Evolutionary conservation across 768 basidiomycete species (phyloP).

Genomic region (Mycena capillaripes): DNA sequence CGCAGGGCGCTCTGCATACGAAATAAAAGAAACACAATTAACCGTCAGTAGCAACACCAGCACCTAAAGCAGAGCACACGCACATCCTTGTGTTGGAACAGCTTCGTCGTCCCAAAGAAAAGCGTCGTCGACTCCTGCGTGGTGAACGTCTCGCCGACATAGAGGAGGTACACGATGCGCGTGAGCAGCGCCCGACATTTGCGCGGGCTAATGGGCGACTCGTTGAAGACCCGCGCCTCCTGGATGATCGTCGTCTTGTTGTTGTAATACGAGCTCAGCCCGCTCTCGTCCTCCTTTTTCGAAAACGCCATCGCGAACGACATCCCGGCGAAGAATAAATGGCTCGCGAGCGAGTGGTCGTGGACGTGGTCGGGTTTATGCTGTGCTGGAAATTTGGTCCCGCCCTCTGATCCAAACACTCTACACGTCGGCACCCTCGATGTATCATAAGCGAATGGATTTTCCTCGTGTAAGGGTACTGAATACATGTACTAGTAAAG

Average conservation of each 20-base stretch:
- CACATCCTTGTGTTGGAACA: slow-evolving; percentile 99
- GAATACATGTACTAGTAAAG: background rate
- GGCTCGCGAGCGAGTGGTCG: background rate
- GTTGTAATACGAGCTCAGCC: slow-evolving; percentile 92
- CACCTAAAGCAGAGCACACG: slow-evolving; percentile 52
- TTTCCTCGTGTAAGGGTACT: background rate
- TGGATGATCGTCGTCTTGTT: slow-evolving; percentile 99
- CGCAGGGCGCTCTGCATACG: slow-evolving; percentile 85
- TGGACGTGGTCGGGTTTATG: slow-evolving; percentile 27
- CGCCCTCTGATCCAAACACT: background rate
- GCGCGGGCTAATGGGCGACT: slow-evolving; percentile 97
- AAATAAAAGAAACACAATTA: slow-evolving; percentile 6
- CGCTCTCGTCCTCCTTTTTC: slow-evolving; percentile 98
- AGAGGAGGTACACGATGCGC: slow-evolving; percentile 95
- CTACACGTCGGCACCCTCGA: background rate
- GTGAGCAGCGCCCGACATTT: slow-evolving; percentile 98
- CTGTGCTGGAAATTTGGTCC: slow-evolving; percentile 15
- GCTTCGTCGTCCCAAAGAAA: slow-evolving; percentile 98
- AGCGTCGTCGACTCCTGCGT: slow-evolving; percentile 97
- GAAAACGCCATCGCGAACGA: slow-evolving; percentile 82
- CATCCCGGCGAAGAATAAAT: slow-evolving; percentile 53
- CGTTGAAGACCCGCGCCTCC: slow-evolving; percentile 99
- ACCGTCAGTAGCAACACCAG: slow-evolving; percentile 8
- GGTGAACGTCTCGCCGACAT: slow-evolving; percentile 94
- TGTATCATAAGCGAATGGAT: background rate